Base-by-base conservation (phyloP, 163 green algal genomes). In the Scenedesmus sp. region DNA sequence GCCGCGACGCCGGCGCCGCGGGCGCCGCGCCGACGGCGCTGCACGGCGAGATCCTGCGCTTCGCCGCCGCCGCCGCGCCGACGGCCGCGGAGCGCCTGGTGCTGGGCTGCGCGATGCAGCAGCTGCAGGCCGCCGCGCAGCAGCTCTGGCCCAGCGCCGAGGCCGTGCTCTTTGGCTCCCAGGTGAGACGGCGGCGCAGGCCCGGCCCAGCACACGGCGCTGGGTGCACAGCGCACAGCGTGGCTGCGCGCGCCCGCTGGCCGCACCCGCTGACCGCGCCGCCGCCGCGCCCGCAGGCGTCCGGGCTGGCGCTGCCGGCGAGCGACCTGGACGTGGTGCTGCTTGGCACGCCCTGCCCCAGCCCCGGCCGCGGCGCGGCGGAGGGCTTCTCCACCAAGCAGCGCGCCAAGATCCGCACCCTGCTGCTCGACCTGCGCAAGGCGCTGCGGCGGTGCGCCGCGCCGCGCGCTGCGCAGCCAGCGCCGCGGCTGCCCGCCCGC, bases 311-410 rank as follows among this genome's bases (percentile, higher is more conserved):
- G 0, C 82, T 91, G 56, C 87, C 87, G 0, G 81, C 75, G 7
- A 80, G 54, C 22, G 85, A 90, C 56, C 76, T 90, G 24, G 85
- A 90, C 34, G 66, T 90, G 9, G 85, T 90, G 39, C 75, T 90
- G 42, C 64, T 89, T 34, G 71, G 74, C 14, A 58, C 72, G 36
- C 47, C 45, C 6, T 60, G 63, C 60, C 78, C 62, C 4, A 47
- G 10, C 7, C 39, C 39, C 7, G n/a, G n/a, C n/a, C 39, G 39
- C 7, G 10, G 39, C 39, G 39, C 39, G 10, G 39, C 39, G 7
- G 39, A 10, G 7, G 39, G 39, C 10, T 47, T 15, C 10, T 6
- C 7, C 6, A 47, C 6, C 39, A 47, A 47, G 39, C 7, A 47
- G 7, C 39, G 17, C 34, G 26, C 5, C 15, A 6, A 4, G 4